Evolutionary conservation across 331 rosid species (phyloP).

Genomic region (Rosa hybrid): DNA sequence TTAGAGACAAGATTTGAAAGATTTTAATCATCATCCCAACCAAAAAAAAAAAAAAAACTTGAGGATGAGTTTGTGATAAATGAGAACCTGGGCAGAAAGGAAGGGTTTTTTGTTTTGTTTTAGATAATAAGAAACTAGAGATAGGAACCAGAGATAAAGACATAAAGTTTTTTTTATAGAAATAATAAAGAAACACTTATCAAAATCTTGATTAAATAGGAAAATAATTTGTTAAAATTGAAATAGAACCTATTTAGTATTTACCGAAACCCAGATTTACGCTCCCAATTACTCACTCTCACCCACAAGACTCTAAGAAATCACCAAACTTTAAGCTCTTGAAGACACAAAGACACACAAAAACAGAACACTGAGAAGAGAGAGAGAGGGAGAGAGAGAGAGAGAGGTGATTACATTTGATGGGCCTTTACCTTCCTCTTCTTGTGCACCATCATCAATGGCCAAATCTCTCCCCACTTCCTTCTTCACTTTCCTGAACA

Average conservation of each 20-base stretch:
- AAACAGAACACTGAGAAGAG: not conserved
- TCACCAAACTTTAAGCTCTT: not conserved
- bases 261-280: not conserved
- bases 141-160: no score
- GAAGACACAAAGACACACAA: not conserved
- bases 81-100: no score
- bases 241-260: no score
- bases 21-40: no score
- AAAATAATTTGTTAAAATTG: not conserved
- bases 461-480: constrained; percentile 27
- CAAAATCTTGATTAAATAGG: not conserved
- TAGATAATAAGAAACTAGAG: no score
- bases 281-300: constrained; percentile 14
- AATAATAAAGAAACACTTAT: no score
- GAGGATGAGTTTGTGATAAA: no score
- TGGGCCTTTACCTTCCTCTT: constrained; percentile 61
- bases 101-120: no score
- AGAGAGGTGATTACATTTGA: constrained; percentile 35
- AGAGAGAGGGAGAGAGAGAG: not conserved
- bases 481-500: constrained; percentile 35
- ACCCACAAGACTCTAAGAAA: not conserved
- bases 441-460: constrained; percentile 37
- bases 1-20: no score
- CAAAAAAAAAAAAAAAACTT: no score
- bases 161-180: no score